Conservation (phyloP, 345 rosid genomes). For the Nasturtium officinale region DNA sequence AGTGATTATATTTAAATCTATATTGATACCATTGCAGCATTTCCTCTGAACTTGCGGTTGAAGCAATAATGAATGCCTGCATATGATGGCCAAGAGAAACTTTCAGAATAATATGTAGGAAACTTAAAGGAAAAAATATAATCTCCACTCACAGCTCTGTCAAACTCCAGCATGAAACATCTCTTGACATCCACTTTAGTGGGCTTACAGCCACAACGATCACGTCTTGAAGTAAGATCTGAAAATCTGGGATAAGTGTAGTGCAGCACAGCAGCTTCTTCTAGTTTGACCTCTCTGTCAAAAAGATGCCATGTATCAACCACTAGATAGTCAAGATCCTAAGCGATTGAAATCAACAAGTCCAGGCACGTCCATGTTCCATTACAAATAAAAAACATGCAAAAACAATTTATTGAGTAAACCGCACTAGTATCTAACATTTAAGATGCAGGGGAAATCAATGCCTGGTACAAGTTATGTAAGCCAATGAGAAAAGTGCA, state of each 20-base stretch:
- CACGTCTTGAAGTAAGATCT: slow-evolving; percentile 94
- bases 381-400: slow-evolving; percentile 2
- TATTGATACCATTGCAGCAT: slow-evolving; percentile 77
- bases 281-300: slow-evolving; percentile 76
- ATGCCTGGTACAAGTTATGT: slow-evolving; percentile 3
- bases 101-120: slow-evolving; percentile 4
- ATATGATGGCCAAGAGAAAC: slow-evolving; percentile 29
- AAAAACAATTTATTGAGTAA: neutral
- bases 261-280: slow-evolving; percentile 88
- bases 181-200: slow-evolving; percentile 92
- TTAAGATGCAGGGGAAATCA: neutral
- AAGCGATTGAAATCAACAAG: neutral
- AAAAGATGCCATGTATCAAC: slow-evolving; percentile 22
- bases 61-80: slow-evolving; percentile 98
- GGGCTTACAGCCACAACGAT: slow-evolving; percentile 99
- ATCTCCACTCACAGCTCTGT: slow-evolving; percentile 78
- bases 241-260: slow-evolving; percentile 89
- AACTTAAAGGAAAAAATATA: neutral
- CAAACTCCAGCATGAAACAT: slow-evolving; percentile 97
- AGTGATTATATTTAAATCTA: neutral
- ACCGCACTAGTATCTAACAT: slow-evolving; percentile 5
- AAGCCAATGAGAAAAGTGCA: slow-evolving; percentile 15
- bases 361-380: neutral
- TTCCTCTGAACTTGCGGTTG: slow-evolving; percentile 90
- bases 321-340: slow-evolving; percentile 2